These are phyloP conservation scores for Marasmius fiardii DNA, from an alignment of 1,284 basidiomycete genomes.

Conservation along the genomic window DNA sequence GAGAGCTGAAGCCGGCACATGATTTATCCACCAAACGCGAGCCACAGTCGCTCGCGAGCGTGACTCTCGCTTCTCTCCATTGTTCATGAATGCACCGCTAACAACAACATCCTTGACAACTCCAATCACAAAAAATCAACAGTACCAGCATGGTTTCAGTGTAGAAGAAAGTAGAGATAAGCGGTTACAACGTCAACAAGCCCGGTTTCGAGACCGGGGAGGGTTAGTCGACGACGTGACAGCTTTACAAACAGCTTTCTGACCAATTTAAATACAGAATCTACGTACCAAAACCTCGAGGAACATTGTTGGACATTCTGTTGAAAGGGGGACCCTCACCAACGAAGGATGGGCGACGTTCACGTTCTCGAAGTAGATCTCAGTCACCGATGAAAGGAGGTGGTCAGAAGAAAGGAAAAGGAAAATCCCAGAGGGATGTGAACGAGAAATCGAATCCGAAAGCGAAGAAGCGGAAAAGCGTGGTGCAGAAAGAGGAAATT, in stretches of 20 bases:
- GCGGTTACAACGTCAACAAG: conserved; percentile 52
- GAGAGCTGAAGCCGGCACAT: too few relatives aligned
- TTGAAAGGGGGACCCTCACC: not conserved
- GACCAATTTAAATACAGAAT: not conserved
- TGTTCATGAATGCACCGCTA: not conserved
- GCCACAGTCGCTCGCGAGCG: not conserved
- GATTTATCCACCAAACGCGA: too few relatives aligned
- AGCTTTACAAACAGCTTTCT: too few relatives aligned
- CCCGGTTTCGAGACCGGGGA: conserved; percentile 59
- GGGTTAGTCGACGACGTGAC: too few relatives aligned
- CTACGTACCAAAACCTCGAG: not conserved
- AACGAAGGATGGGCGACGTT: not conserved
- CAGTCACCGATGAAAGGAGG: not conserved
- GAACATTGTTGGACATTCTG: not conserved
- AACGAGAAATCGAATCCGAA: not conserved
- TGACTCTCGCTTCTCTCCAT: not conserved
- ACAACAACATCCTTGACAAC: not conserved
- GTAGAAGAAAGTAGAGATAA: conserved; percentile 54
- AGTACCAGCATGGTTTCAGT: conserved; percentile 5
- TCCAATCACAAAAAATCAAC: not conserved
- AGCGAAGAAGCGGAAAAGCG: not conserved
- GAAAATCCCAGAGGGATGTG: not conserved
- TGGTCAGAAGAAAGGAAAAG: not conserved
- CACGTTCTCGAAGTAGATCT: not conserved
- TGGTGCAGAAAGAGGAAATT: not conserved